Evolutionary conservation across 768 basidiomycete species (phyloP), one percentile per base, ranked within the genome.

Genomic region (Suillus variegatus): DNA sequence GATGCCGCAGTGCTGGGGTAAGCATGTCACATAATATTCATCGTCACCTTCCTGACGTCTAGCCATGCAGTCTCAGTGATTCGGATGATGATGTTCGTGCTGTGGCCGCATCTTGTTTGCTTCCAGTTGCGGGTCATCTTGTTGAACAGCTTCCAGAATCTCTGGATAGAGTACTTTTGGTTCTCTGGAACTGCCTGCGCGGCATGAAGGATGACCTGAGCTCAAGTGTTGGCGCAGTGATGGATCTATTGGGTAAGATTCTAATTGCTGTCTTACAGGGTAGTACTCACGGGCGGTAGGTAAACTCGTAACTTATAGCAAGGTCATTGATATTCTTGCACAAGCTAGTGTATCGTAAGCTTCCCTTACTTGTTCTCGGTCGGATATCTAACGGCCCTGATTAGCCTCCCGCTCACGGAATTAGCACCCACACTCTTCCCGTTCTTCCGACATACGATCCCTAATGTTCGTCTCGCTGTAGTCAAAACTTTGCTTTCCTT

Each of bases 121-220:
- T 93, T 6, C 97, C 97, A 2, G 88, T 99, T n/a, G 89, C 93
- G 0, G 82, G 84, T 2, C 88, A 90, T 66, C 85, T 99, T 41
- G 94, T 97, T 5, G 80, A 86, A 35, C 85, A 87, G 66, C 78
- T 98, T 9, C 87, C 89, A 10, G 86, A 89, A 52, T 87, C 89
- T 13, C 81, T 98, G 2, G 82, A 86, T 61, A 82, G 83, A 16
- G 87, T 99, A 35, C 81, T 99, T 61, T 82, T 89, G 9, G 93
- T 97, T 3, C 80, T 99, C 8, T 98, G 97, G 95, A 85, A 84
- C 66, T 98, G 96, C 71, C 79, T 99, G 44, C 86, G 86, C 32
- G 92, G 94, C 71, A 94, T 97, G 86, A 96, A 95, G 73, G 97
- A 99, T 75, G 97, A 99, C 71, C 78, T 99, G 3, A 94, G 95